Evolutionary conservation across 1,284 basidiomycete species (phyloP), one percentile per base, ranked within the genome.

Genomic region (Tylopilus sp.): DNA sequence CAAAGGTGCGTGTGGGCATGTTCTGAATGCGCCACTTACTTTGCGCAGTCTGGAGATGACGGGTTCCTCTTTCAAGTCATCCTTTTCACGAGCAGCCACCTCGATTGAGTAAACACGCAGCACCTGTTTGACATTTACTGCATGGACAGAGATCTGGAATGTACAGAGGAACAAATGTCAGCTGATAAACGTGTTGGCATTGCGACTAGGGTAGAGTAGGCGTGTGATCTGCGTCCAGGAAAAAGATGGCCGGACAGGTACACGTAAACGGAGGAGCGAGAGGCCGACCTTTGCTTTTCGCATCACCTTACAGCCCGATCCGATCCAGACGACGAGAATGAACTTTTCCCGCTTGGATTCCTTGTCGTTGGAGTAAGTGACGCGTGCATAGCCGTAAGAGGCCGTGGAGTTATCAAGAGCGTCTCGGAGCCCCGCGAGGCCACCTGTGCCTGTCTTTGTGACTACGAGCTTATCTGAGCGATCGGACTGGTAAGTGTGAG

Each of bases 311-410:
- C 89, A 92, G 38, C 76, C 71, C 33, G 81, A 75, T 35, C 92
- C 92, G 69, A 95, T 94, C 92, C 92, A 95, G 51, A 86, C 82
- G 67, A 95, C 79, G 61, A 95, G 77, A 57, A 91, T 80, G 71
- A 95, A 95, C 75, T 94, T 95, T 75, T 93, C 87, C 54, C 92
- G 81, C 69, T 77, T 84, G 40, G 84, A 86, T 73, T 90, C 87
- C 73, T 86, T 88, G 72, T 90, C 91, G 63, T 93, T 95, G 46
- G 88, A 78, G 68, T 89, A 95, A 57, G 80, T 77, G 55, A 96
- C 80, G 59, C 90, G 85, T 41, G 74, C 87, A 67, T 95, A 95
- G 40, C 81, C 92, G 64, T 79, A 95, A 37, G 85, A 89, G 18
- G 89, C 92, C 63, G 81, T 86, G 49, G 75, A 70, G 41, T 89